A percentile compares a stretch with the other conserved stretches of the same genome.
Conservation (phyloP, 2,329 filamentous ascomycete species). For the Pyricularia grisea region DNA sequence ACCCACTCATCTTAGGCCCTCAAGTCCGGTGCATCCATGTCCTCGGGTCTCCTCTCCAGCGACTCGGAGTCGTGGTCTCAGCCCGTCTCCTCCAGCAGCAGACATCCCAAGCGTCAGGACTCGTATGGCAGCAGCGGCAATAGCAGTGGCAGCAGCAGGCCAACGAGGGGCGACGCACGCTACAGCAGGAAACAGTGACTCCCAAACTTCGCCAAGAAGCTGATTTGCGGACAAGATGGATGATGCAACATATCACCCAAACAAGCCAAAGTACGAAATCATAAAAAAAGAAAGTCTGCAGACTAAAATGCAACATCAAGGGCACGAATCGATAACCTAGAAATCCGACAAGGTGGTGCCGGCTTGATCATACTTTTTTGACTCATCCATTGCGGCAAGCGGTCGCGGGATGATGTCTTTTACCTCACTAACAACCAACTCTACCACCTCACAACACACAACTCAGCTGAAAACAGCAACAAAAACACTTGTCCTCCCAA, state of each 20-base stretch:
- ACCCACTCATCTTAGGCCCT: not conserved
- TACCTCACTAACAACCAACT: not conserved
- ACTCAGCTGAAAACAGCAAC: not conserved
- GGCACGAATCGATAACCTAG: not conserved
- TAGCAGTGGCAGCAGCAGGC: not conserved
- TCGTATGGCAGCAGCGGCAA: not conserved
- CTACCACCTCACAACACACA: not conserved
- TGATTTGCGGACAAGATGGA: not conserved
- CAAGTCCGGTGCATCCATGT: conserved; percentile 1
- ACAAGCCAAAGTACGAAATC: not conserved
- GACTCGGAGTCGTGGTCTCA: not conserved
- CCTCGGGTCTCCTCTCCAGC: not conserved
- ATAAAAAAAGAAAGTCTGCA: not conserved
- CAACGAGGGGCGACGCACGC: not conserved
- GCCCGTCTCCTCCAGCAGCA: not conserved
- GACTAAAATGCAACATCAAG: not conserved
- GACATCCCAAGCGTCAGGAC: not conserved
- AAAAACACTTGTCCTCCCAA: not conserved
- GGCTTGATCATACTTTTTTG: not conserved
- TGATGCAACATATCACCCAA: not conserved
- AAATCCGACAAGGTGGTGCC: not conserved
- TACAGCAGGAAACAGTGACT: conserved; percentile 3
- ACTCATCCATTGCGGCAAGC: not conserved
- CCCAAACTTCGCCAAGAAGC: not conserved
- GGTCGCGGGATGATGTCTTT: not conserved